Conservation (phyloP, 495 filamentous ascomycete species). For the Aspergillus olivimuriae region DNA sequence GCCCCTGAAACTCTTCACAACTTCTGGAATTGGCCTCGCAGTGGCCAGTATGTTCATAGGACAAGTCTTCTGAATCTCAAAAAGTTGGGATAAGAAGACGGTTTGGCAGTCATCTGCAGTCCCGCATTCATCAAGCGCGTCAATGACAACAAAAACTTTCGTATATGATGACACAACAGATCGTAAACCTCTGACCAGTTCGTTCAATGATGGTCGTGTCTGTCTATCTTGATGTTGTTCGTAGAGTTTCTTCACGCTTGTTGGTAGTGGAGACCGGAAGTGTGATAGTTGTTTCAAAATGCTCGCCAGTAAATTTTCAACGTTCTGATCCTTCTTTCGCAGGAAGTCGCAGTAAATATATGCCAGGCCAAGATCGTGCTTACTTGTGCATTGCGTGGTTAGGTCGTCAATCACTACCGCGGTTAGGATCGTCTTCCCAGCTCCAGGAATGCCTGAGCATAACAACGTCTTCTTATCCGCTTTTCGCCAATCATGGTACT, state of each 20-base stretch:
- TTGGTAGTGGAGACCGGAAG: constrained; percentile 11
- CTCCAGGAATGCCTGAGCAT: constrained; percentile 39
- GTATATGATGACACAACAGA: constrained; percentile 15
- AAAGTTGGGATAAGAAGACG: constrained; percentile 8
- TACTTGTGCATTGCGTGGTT: constrained; percentile 3
- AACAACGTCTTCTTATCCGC: constrained; percentile 25
- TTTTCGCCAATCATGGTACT: constrained; percentile 30
- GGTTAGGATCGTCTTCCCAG: constrained; percentile 34
- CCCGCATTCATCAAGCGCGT: constrained; percentile 34
- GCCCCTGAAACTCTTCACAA: constrained; percentile 9
- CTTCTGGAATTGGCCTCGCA: constrained; percentile 18
- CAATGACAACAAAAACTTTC: constrained; percentile 32
- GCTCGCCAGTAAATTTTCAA: constrained; percentile 9
- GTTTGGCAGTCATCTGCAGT: constrained; percentile 6
- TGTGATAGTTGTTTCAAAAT: constrained; percentile 23
- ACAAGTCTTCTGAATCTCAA: constrained; percentile 4
- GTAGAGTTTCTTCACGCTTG: constrained; percentile 19
- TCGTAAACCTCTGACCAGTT: constrained; percentile 22
- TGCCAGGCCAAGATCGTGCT: constrained; percentile 20
- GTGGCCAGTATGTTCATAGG: constrained; percentile 18
- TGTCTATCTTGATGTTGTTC: constrained; percentile 3
- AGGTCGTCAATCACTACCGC: constrained; percentile 31
- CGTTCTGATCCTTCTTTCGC: constrained; percentile 12
- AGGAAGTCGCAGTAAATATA: constrained; percentile 32
- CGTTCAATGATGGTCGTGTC: constrained; percentile 25